phyloP scores from a whole-genome alignment of 1,139 yeast species.

The Debaryomycetaceae sp. region DNA sequence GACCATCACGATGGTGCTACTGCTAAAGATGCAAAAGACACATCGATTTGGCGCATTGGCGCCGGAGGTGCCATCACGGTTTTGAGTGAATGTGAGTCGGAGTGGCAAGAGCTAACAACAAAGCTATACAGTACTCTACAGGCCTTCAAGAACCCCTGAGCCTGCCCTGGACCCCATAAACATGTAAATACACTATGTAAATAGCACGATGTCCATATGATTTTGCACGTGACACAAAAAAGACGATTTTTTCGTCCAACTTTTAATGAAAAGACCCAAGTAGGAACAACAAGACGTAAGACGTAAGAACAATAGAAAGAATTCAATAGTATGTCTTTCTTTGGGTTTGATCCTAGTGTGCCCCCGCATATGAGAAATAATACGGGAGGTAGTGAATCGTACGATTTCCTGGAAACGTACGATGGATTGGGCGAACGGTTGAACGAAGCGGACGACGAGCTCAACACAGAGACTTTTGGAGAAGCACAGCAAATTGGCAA shows the following conservation, averaged over 20 bases:
- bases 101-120: constrained; percentile 88
- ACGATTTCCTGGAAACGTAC: constrained; percentile 82
- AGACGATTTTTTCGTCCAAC: background rate
- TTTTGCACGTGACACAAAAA: background rate
- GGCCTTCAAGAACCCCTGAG: constrained; percentile 34
- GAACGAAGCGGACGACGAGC: constrained; percentile 72
- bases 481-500: constrained; percentile 53
- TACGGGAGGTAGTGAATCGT: constrained; percentile 25
- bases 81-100: constrained; percentile 73
- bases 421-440: constrained; percentile 71
- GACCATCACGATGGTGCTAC: background rate
- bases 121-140: constrained; percentile 79
- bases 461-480: constrained; percentile 90
- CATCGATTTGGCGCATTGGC: constrained; percentile 74
- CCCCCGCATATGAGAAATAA: constrained; percentile 26
- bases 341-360: constrained; percentile 51
- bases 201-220: background rate
- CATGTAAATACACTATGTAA: background rate
- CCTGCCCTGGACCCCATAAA: background rate
- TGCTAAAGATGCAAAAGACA: constrained; percentile 1
- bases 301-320: background rate
- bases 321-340: constrained; percentile 45
- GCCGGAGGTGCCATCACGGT: constrained; percentile 99
- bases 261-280: constrained; percentile 1
- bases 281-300: background rate